A percentile compares a stretch with the other conserved stretches of the same genome.
phyloP scores from a whole-genome alignment of 2,329 filamentous ascomycete species.

The Diaporthe humulicola region DNA sequence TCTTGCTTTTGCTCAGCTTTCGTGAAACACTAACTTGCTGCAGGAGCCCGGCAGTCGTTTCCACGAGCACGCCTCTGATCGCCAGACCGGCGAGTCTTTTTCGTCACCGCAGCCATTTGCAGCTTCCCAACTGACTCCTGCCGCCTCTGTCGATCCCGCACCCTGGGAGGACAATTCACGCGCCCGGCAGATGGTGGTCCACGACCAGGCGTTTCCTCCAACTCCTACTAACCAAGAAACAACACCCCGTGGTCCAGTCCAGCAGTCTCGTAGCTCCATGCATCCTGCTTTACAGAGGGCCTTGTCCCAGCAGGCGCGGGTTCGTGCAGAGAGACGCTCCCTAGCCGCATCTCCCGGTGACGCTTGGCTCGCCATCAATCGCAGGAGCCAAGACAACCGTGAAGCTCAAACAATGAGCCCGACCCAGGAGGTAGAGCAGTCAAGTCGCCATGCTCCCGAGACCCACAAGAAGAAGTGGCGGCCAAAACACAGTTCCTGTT shows the following conservation, averaged over 20 bases:
- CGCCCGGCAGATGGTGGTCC: background rate
- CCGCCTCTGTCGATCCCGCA: background rate
- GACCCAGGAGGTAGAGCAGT: background rate
- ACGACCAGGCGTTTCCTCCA: background rate
- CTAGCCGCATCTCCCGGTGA: background rate
- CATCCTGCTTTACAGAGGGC: background rate
- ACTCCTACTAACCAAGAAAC: background rate
- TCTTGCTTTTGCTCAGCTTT: background rate
- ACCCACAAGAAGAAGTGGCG: constrained; percentile 27
- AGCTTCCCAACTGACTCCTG: background rate
- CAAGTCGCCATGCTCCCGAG: background rate
- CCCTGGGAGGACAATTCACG: background rate
- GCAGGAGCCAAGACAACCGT: background rate
- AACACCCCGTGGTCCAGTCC: background rate
- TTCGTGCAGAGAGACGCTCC: background rate
- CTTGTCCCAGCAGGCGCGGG: background rate
- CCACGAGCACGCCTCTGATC: background rate
- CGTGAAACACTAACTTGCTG: background rate
- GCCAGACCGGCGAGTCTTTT: background rate
- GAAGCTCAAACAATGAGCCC: background rate
- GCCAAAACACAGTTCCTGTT: constrained; percentile 20
- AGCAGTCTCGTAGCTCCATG: background rate
- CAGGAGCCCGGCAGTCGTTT: background rate
- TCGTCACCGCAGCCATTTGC: background rate
- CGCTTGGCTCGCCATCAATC: background rate